Base-by-base conservation (phyloP, 225 moss, liverwort and hornwort genomes). In the Marchantia paleacea region DNA sequence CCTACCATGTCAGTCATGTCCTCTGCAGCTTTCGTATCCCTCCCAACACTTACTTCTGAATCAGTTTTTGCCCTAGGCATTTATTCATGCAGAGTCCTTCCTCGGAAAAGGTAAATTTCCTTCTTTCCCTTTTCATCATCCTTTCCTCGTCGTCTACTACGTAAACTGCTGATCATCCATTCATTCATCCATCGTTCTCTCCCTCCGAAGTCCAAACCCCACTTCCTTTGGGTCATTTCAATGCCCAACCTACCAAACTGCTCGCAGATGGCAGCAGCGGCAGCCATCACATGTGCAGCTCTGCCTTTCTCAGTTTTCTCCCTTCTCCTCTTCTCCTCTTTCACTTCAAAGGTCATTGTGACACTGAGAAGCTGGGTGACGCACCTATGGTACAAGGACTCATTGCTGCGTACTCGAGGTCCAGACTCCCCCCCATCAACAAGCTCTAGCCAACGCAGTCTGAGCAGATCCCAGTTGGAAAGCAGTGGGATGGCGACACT, bases 221-320 rank as follows among this genome's bases (percentile, higher is more conserved):
- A 65, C 65, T 18, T 5, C 10, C n/a, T 65, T 25, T 65, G 65
- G n/a, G 7, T 65, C 25, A 25, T 25, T 65, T 24, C 65, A 65
- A 24, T 28, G 25, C 65, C 65, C 65, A 28, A 65, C 8, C 65
- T 65, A 65, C 65, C n/a, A 65, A 28, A 24, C 65, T 7, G 24
- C 20, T 22, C 24, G 20, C 10, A 65, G 65, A 65, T 28, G 65
- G 26, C 24, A 24, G 26, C 65, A 28, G 8, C 39, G 39, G 26
- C 65, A 28, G 8, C 65, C 65, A 65, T 65, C n/a, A n/a, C 65
- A 65, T 25, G 65, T 22, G 65, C 65, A 65, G 65, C 65, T 24
- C 13, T 8, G 25, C 65, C 8, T 4, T 65, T 25, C 20, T 24
- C 65, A 6, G 57, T 19, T 19, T 9, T 39, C 39, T 39, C 19